phyloP scores from a whole-genome alignment of 352 stramenopile genomes.

The Phytopythium helicoides region DNA sequence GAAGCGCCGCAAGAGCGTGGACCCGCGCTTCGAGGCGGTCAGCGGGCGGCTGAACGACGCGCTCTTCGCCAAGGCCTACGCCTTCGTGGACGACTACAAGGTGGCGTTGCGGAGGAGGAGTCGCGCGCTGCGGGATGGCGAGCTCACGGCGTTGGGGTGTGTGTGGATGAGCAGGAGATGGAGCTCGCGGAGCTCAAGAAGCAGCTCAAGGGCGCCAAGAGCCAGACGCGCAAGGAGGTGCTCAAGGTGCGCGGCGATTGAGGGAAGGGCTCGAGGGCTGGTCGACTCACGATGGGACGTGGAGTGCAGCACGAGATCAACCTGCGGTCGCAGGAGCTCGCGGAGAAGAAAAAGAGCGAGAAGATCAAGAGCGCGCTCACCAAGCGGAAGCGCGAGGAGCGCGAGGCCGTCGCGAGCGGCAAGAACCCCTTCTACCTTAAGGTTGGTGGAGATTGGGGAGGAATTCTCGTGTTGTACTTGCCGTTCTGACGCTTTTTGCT shows the following conservation, averaged over 20 bases:
- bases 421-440: slow-evolving; percentile 93
- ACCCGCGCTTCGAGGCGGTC: slow-evolving; percentile 87
- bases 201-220: slow-evolving; percentile 71
- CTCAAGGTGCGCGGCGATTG: slow-evolving; percentile 51
- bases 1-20: slow-evolving; percentile 63
- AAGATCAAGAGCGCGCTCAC: slow-evolving; percentile 66
- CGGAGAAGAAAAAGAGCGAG: slow-evolving; percentile 72
- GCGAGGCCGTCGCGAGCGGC: slow-evolving; percentile 84
- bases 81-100: slow-evolving; percentile 90
- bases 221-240: slow-evolving; percentile 63
- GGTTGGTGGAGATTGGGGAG: slow-evolving; percentile 15
- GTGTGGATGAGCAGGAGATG: slow-evolving; percentile 31
- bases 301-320: slow-evolving; percentile 65
- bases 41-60: slow-evolving; percentile 88
- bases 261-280: neutral
- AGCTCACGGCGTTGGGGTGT: too few relatives aligned
- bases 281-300: neutral
- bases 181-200: slow-evolving; percentile 88
- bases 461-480: slow-evolving; percentile 1
- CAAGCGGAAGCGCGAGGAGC: slow-evolving; percentile 86
- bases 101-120: slow-evolving; percentile 19
- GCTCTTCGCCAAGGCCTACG: slow-evolving; percentile 86
- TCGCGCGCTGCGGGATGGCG: too few relatives aligned
- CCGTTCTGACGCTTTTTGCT: neutral
- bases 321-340: slow-evolving; percentile 59